Percentiles rank a stretch among this genome's conserved stretches.
Conservation (phyloP, 2,329 filamentous ascomycete genomes). For the Fusarium euwallaceae region DNA sequence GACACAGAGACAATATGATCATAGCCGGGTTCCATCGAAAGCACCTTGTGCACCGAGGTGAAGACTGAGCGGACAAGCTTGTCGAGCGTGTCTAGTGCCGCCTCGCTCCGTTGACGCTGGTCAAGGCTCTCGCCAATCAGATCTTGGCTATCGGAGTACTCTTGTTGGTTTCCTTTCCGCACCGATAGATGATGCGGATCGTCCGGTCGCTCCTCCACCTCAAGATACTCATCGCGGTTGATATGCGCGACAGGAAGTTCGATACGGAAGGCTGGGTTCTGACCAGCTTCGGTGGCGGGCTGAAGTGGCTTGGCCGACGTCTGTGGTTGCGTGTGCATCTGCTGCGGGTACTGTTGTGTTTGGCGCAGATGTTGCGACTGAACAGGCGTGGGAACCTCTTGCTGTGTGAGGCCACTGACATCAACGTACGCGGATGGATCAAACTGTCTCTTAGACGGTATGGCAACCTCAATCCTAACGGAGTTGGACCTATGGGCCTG, state of each 20-base stretch:
- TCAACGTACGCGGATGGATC: constrained; percentile 55
- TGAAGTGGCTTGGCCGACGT: constrained; percentile 10
- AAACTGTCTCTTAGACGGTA: constrained; percentile 59
- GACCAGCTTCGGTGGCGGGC: constrained; percentile 18
- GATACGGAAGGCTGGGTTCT: constrained; percentile 57
- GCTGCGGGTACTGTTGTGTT: constrained; percentile 8
- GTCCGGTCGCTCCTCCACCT: constrained; percentile 61
- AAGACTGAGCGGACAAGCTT: constrained; percentile 79
- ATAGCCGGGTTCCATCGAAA: constrained; percentile 68
- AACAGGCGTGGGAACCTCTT: constrained; percentile 33
- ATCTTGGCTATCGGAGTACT: constrained; percentile 66
- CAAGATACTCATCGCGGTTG: constrained; percentile 66
- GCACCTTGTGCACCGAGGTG: constrained; percentile 78
- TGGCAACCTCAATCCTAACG: constrained; percentile 61
- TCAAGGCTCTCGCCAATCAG: constrained; percentile 75
- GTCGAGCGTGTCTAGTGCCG: constrained; percentile 78
- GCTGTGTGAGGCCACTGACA: constrained; percentile 42
- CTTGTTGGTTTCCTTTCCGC: constrained; percentile 67
- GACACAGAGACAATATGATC: constrained; percentile 67
- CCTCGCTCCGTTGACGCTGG: constrained; percentile 84
- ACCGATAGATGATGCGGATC: constrained; percentile 62
- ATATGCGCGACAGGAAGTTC: constrained; percentile 61
- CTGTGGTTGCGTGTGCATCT: constrained; percentile 22
- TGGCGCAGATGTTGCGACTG: constrained; percentile 26
- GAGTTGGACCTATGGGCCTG: constrained; percentile 53